Percentiles rank a stretch among this genome's conserved stretches.
Evolutionary conservation across 169 alveolate genomes (phyloP).

Genomic region (Plasmodium blacklocki): DNA sequence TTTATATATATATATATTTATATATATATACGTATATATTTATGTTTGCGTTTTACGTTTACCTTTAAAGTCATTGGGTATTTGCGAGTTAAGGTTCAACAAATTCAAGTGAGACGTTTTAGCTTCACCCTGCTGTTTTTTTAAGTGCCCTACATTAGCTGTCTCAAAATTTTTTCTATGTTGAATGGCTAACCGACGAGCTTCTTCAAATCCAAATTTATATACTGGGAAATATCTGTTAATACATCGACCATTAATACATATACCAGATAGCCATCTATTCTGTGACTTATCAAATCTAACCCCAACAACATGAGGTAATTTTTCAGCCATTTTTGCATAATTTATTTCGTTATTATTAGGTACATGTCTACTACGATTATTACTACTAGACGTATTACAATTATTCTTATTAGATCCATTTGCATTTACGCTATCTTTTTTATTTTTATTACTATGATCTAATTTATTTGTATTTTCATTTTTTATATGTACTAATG

Average conservation of each 20-base stretch:
- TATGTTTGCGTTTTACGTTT: not conserved
- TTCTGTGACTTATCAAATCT: slow-evolving; percentile 88
- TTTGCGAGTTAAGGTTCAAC: slow-evolving; percentile 55
- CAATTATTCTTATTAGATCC: slow-evolving; percentile 1
- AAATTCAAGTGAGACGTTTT: slow-evolving; percentile 70
- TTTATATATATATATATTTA: not conserved
- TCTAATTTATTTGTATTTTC: slow-evolving; percentile 37
- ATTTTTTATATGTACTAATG: slow-evolving; percentile 10
- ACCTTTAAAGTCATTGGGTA: slow-evolving; percentile 76
- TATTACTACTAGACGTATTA: slow-evolving; percentile 1
- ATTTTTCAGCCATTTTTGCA: slow-evolving; percentile 76
- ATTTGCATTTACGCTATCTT: slow-evolving; percentile 4
- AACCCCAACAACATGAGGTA: slow-evolving; percentile 83
- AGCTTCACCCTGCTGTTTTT: slow-evolving; percentile 75
- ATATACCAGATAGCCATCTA: slow-evolving; percentile 84
- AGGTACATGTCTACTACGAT: slow-evolving; percentile 32
- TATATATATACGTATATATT: not conserved
- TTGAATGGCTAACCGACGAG: slow-evolving; percentile 83
- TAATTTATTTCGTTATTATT: slow-evolving; percentile 65
- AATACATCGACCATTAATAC: slow-evolving; percentile 80
- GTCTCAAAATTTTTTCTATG: slow-evolving; percentile 81
- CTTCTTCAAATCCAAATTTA: slow-evolving; percentile 84
- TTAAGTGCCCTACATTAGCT: slow-evolving; percentile 63
- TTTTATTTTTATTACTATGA: not conserved
- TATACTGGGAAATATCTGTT: slow-evolving; percentile 84